These are phyloP conservation scores for Fusarium nurragi DNA, from an alignment of 2,329 filamentous ascomycete species.

Conservation along the genomic window DNA sequence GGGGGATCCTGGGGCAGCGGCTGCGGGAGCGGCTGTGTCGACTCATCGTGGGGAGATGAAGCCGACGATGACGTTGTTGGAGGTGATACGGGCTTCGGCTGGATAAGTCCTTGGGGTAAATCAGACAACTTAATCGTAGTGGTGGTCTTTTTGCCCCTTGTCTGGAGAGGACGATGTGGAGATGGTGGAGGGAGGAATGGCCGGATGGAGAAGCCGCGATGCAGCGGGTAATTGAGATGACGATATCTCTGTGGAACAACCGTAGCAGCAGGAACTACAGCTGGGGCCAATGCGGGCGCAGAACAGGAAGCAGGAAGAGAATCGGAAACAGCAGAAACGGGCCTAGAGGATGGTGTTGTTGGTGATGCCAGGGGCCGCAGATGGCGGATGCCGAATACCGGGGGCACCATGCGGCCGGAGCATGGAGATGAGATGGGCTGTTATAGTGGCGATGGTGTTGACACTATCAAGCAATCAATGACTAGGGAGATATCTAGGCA, in stretches of 20 bases:
- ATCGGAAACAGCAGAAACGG: constrained; percentile 14
- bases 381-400: constrained; percentile 40
- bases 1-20: constrained; percentile 53
- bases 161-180: constrained; percentile 36
- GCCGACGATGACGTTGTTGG: constrained; percentile 30
- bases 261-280: neutral
- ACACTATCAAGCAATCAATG: constrained; percentile 7
- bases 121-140: constrained; percentile 65
- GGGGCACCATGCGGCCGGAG: constrained; percentile 42
- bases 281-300: no score
- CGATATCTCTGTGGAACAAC: neutral
- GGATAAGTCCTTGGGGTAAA: constrained; percentile 63
- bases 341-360: constrained; percentile 19
- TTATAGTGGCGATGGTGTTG: constrained; percentile 19
- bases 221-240: constrained; percentile 5
- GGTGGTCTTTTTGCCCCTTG: constrained; percentile 64
- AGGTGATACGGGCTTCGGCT: constrained; percentile 30
- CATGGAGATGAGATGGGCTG: constrained; percentile 43
- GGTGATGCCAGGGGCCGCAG: constrained; percentile 40
- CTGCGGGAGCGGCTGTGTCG: constrained; percentile 19
- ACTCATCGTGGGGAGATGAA: constrained; percentile 23
- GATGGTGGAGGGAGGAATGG: constrained; percentile 36
- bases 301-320: no score
- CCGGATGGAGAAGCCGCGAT: constrained; percentile 26
- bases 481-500: no score